These are phyloP conservation scores for Trametes cinnabarina DNA, from an alignment of 768 basidiomycete genomes.

Conservation along the genomic window DNA sequence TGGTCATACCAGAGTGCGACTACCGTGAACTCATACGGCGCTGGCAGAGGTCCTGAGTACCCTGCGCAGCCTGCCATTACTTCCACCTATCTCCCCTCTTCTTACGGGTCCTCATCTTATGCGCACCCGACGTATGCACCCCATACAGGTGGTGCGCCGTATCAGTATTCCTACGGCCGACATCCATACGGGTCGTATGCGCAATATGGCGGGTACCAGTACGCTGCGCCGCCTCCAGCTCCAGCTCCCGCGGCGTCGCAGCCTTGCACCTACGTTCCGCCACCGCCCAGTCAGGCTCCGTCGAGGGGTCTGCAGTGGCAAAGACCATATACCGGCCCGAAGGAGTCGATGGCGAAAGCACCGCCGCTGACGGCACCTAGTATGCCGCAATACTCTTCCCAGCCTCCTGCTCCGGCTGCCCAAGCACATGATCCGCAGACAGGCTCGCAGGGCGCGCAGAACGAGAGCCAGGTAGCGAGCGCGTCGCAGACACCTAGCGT, in stretches of 20 bases:
- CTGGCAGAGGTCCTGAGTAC: too few species aligned
- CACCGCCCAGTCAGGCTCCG: background rate
- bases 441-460: too few species aligned
- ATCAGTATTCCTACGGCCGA: constrained; percentile 6
- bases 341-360: background rate
- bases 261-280: background rate
- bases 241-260: too few species aligned
- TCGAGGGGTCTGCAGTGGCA: constrained; percentile 35
- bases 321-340: constrained; percentile 33
- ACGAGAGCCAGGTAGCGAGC: too few species aligned
- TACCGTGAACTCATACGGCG: too few species aligned
- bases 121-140: background rate
- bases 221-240: background rate
- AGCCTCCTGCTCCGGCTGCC: background rate
- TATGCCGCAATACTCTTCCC: background rate
- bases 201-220: background rate
- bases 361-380: background rate
- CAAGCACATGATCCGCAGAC: background rate
- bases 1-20: constrained; percentile 33
- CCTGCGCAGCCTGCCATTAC: too few species aligned
- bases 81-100: constrained; percentile 9
- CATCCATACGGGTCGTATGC: background rate
- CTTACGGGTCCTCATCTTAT: background rate
- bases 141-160: background rate
- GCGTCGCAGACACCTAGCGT: too few species aligned